Base-by-base conservation (phyloP, 176 grass and related monocot genomes). In the Carex littledalei region DNA sequence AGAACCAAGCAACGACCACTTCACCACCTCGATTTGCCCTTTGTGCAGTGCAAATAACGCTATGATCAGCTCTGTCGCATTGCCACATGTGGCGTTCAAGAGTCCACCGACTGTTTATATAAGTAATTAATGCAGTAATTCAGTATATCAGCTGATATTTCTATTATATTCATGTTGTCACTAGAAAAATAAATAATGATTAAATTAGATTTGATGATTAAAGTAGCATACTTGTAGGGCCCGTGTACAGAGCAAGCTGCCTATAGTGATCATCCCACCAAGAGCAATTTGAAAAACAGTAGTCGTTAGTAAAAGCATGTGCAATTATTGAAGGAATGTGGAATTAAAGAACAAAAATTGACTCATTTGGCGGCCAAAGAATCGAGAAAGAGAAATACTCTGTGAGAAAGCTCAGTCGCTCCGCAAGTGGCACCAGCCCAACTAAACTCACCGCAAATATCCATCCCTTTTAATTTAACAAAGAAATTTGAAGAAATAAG, bases 51-150 rank as follows among this genome's bases (percentile, higher is more conserved):
- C 96, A 59, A 99, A 99, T 15, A 99, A 6, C 35, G 93, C 89
- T 86, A 99, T 95, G 84, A 99, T 99, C 45, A 99, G 88, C 78
- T 99, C 96, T 2, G 93, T 99, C 0, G 88, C 96, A 79, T 99
- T 99, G 58, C 96, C 96, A 85, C 96, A 99, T 63, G 96, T 99
- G 61, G 96, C 96, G 84, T 99, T 99, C 86, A 99, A 84, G 17
- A 99, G 90, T 0, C 93, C 96, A 16, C 96, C 96, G 12, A 99
- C 96, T 99, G 91, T 57, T 85, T 3, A 35, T 69, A 59, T 34
- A 82, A 29, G 8, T 47, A 70, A 62, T 61, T 5, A 32, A 68
- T 58, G 15, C 3, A 34, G 17, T 20, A 67, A 31, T 60, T 54
- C 13, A 67, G 15, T 58, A 80, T 54, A 12, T 45, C 8, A 66